These are phyloP conservation scores for Phytophthora cryptogea DNA, from an alignment of 352 stramenopile species.

Conservation along the genomic window DNA sequence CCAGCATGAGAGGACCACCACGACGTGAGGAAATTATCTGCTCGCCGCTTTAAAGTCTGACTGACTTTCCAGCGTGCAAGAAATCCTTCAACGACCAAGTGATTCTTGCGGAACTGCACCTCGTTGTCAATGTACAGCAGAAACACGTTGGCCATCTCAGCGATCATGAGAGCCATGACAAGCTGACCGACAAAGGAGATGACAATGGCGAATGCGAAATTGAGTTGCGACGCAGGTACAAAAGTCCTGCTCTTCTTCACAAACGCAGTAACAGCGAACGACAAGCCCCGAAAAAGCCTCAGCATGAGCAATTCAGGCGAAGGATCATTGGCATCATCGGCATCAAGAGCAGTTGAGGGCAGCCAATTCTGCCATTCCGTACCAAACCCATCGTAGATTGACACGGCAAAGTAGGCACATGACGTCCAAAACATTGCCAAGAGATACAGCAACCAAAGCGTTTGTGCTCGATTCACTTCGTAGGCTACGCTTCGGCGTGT, in stretches of 20 bases:
- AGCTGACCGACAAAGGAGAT: conserved; percentile 62
- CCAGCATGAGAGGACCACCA: conserved; percentile 67
- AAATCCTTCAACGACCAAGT: conserved; percentile 60
- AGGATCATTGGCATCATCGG: conserved; percentile 27
- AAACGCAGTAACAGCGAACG: conserved; percentile 59
- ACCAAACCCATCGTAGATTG: conserved; percentile 59
- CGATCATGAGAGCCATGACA: conserved; percentile 80
- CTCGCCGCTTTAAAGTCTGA: conserved; percentile 37
- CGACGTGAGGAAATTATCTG: conserved; percentile 50
- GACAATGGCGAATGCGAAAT: conserved; percentile 56
- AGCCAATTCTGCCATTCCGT: conserved; percentile 61
- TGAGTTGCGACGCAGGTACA: conserved; percentile 39
- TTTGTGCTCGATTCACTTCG: conserved; percentile 58
- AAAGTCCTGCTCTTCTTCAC: conserved; percentile 68
- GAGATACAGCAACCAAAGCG: conserved; percentile 58
- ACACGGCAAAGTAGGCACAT: conserved; percentile 65
- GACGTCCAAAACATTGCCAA: conserved; percentile 70
- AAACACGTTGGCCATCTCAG: conserved; percentile 69
- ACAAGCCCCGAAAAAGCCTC: conserved; percentile 52
- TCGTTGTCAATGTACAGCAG: conserved; percentile 66
- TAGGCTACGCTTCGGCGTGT: conserved; percentile 62
- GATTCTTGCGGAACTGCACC: conserved; percentile 74
- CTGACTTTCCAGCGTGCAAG: conserved; percentile 49
- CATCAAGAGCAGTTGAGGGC: conserved; percentile 34
- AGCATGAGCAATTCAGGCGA: conserved; percentile 37